Base-by-base conservation (phyloP, 202 grass and related monocot genomes). In the Zizania palustris region DNA sequence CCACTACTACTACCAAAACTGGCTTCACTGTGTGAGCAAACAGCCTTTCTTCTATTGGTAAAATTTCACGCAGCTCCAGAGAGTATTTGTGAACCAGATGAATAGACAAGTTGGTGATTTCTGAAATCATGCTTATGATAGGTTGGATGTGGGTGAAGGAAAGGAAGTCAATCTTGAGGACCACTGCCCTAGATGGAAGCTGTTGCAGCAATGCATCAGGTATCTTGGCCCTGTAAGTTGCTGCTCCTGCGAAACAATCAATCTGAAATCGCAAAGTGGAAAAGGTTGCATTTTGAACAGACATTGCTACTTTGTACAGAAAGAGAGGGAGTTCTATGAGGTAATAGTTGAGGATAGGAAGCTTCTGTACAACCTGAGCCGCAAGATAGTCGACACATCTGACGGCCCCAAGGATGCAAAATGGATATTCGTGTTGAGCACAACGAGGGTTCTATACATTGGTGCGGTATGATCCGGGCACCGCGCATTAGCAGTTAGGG, bases 41-140 rank as follows among this genome's bases (percentile, higher is more conserved):
- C 88, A 97, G 11, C 93, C 93, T 33, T 97, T 97, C 86, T 97
- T 97, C 79, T 93, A 97, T 78, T 97, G 93, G 90, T 97, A 67
- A 15, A 80, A 51, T 74, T 76, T 28, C 56, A 60, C 28, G 41
- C 9, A 57, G 67, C 15, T 80, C 62, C 58, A 43, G 50, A 74
- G 21, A 11, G 35, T 46, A 16, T 79, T 28, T 55, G 3, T 48
- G 45, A 20, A 73, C 19, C 14, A 45, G 21, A 73, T 68, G 7
- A 33, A 49, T 15, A 65, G 55, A 14, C 3, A 50, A 57, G 43
- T 7, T 10, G 20, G 42, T 60, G 19, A 12, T 73, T 73, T 73
- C 50, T 87, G 40, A 60, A 53, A 63, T 55, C 61, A 45, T 13
- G n/a, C 56, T 54, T 83, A 15, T 74, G 40, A 43, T 64, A 97